Conservation (phyloP, 1,284 basidiomycete species). For the Tilletia horrida region DNA sequence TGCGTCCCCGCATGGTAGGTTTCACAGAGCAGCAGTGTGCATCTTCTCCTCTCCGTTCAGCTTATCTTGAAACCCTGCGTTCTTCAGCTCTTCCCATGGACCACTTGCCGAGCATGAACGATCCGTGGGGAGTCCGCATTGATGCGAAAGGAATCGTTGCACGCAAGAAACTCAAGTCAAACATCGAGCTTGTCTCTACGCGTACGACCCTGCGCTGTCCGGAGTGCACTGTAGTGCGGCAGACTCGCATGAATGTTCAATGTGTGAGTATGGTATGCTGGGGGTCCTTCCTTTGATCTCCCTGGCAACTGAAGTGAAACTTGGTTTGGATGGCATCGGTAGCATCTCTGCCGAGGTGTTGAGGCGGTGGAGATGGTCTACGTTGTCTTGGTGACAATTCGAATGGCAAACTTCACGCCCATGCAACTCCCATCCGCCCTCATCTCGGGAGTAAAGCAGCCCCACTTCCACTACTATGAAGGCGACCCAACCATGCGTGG, state of each 20-base stretch:
- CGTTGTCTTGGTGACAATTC: conserved; percentile 25
- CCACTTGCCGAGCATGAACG: conserved; percentile 23
- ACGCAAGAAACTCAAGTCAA: conserved; percentile 30
- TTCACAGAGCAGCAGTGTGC: background rate
- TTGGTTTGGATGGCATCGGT: background rate
- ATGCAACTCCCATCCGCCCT: conserved; percentile 26
- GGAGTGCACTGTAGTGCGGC: conserved; percentile 21
- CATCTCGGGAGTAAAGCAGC: conserved; percentile 23
- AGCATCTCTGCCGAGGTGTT: conserved; percentile 20
- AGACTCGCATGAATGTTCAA: conserved; percentile 14
- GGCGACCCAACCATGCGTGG: conserved; percentile 10
- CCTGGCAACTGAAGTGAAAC: background rate
- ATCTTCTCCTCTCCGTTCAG: background rate
- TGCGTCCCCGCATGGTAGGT: conserved; percentile 22
- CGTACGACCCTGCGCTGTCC: conserved; percentile 24
- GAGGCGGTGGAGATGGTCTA: conserved; percentile 28
- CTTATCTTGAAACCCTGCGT: background rate
- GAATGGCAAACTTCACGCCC: conserved; percentile 27
- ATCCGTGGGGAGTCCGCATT: conserved; percentile 29
- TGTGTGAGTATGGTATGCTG: background rate
- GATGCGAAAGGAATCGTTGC: conserved; percentile 28
- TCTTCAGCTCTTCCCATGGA: conserved; percentile 4
- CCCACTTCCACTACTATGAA: conserved; percentile 27
- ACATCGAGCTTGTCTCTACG: conserved; percentile 25
- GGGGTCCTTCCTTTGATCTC: background rate